These are phyloP conservation scores for Hibiscus tridactylites DNA, from an alignment of 345 rosid genomes.

Conservation along the genomic window DNA sequence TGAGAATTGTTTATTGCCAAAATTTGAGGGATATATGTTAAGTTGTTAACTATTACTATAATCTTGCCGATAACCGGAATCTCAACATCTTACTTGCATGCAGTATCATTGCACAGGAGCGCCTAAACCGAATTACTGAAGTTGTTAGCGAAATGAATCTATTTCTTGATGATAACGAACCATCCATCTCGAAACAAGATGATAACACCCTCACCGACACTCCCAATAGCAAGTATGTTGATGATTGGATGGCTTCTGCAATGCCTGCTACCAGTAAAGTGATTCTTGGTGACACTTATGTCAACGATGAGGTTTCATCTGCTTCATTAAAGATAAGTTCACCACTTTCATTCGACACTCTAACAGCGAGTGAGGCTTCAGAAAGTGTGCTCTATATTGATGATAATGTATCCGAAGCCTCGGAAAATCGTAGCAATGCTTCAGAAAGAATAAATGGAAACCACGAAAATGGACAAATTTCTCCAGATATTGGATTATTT, in stretches of 20 bases:
- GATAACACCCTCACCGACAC: slow-evolving; percentile 27
- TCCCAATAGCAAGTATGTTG: slow-evolving; percentile 26
- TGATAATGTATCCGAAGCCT: slow-evolving; percentile 62
- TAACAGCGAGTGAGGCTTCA: slow-evolving; percentile 56
- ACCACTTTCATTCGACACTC: slow-evolving; percentile 58
- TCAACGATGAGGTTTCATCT: slow-evolving; percentile 52
- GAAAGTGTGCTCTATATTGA: slow-evolving; percentile 40
- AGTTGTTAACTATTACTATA: neutral
- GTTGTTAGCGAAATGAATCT: slow-evolving; percentile 66
- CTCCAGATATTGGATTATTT: slow-evolving; percentile 52
- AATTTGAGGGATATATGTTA: slow-evolving; percentile 4
- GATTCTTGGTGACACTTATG: slow-evolving; percentile 79
- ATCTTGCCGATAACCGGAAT: slow-evolving; percentile 5
- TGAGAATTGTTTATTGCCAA: slow-evolving; percentile 12
- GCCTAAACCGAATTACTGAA: slow-evolving; percentile 77
- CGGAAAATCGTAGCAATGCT: slow-evolving; percentile 45
- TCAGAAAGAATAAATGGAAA: slow-evolving; percentile 43
- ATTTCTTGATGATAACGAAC: slow-evolving; percentile 38
- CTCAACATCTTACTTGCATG: slow-evolving; percentile 32
- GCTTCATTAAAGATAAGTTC: slow-evolving; percentile 44
- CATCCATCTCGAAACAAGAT: slow-evolving; percentile 30
- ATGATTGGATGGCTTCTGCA: slow-evolving; percentile 76
- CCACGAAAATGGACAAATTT: slow-evolving; percentile 48
- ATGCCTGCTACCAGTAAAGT: slow-evolving; percentile 66
- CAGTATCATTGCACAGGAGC: slow-evolving; percentile 97